Evolutionary conservation across 2,329 filamentous ascomycete genomes (phyloP), one percentile per base, ranked within the genome.

Genomic region (Westerdykella aurantiaca): DNA sequence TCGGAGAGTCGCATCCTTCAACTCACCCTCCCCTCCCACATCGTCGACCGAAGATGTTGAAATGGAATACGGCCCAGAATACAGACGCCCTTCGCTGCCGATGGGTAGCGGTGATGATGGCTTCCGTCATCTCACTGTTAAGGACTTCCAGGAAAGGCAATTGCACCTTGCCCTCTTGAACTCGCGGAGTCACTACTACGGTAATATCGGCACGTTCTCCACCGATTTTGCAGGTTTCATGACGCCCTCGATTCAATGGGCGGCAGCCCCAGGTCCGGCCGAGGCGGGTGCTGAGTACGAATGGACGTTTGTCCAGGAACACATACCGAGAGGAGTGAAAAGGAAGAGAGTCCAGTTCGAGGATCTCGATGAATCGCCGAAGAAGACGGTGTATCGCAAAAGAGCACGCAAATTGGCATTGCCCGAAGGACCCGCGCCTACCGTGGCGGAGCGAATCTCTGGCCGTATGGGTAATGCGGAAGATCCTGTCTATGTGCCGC

Each of bases 151-250:
- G 7, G 25, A 29, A 12, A 29, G 25, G 25, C 25, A 29, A 29
- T 7, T 29, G 10, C 9, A 9, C 7, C 25, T 29, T 4, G 25
- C 25, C 25, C 25, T 29, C 4, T 21, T 37, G 16, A 7, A 21
- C 13, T 21, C 34, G 9, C 4, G 13, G 18, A 37, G 34, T 34
- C 47, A 43, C 1, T 75, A 72, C 50, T 60, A 73, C 45, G 23
- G 53, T 7, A 45, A 49, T 3, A 71, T 56, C 25, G 72, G 73
- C 4, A 76, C 73, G 0, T 75, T 75, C 51, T 69, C 67, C 2
- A 75, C 72, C 0, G 58, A 69, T n/a, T 63, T 64, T 41, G 52
- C 9, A 29, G 25, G 25, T 10, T 29, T 29, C 25, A 12, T 3
- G 25, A 7, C 25, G 9, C 25, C 9, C 4, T 10, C 7, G 2